Evolutionary conservation across 441 rosid genomes (phyloP).

Genomic region (Sinapis alba): DNA sequence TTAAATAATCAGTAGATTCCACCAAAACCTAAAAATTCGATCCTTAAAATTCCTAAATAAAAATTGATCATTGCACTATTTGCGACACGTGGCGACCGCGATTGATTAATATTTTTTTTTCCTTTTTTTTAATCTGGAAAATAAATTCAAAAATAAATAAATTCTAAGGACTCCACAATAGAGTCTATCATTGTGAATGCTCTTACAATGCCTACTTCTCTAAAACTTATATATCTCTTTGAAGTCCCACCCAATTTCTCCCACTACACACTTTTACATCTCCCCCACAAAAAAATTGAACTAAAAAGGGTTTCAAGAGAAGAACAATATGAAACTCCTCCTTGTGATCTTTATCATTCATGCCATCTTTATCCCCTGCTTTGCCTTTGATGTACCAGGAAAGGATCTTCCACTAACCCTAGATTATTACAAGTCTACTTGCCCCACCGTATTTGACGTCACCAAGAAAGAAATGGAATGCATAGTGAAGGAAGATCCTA

Average conservation of each 20-base stretch:
- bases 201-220: constrained; percentile 31
- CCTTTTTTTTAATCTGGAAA: no score
- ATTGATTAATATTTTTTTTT: no score
- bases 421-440: constrained; percentile 70
- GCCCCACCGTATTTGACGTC: constrained; percentile 65
- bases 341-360: constrained; percentile 35
- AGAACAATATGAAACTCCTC: constrained; percentile 32
- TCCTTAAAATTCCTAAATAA: no score
- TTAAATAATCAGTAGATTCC: no score
- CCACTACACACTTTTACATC: constrained; percentile 32
- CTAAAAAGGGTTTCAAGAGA: constrained; percentile 18
- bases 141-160: no score
- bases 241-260: constrained; percentile 45
- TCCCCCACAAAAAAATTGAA: background rate
- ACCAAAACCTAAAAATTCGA: no score
- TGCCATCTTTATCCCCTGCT: constrained; percentile 28
- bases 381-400: constrained; percentile 40
- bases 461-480: constrained; percentile 81
- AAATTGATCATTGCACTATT: no score
- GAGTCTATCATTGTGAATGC: no score
- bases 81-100: no score
- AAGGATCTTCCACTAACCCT: constrained; percentile 60
- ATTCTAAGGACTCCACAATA: no score
- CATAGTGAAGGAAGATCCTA: constrained; percentile 74
- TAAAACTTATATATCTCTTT: constrained; percentile 47